Evolutionary conservation across 139 green algal species (phyloP).

Genomic region (Microglena sp.): DNA sequence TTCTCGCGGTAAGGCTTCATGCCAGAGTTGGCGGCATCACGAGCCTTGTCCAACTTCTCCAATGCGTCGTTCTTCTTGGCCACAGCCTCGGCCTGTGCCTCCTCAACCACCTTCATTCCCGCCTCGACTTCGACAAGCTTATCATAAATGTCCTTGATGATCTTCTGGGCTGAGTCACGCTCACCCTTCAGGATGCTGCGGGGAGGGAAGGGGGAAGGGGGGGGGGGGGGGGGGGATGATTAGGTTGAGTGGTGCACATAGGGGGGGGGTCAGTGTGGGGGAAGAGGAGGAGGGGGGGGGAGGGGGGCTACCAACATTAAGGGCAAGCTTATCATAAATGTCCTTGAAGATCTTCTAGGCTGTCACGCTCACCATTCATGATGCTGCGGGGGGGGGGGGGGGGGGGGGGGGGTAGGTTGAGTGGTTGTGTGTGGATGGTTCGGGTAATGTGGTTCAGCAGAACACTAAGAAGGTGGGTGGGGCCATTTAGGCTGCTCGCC

Average conservation of each 20-base stretch:
- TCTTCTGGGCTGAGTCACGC: constrained; percentile 30
- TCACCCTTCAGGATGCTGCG: constrained; percentile 36
- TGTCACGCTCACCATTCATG: constrained; percentile 38
- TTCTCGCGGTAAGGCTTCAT: constrained; percentile 43
- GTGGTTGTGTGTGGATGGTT: too few relatives aligned
- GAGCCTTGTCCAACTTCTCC: constrained; percentile 14
- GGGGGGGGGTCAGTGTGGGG: too few relatives aligned
- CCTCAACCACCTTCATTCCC: constrained; percentile 34
- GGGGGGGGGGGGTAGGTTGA: too few relatives aligned
- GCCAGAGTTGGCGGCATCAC: constrained; percentile 19
- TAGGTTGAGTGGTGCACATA: too few relatives aligned
- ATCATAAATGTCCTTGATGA: constrained; percentile 29
- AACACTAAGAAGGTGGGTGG: too few relatives aligned
- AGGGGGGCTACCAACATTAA: too few relatives aligned
- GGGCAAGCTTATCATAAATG: constrained; percentile 11
- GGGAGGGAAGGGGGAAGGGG: too few relatives aligned
- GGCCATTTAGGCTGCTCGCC: too few relatives aligned
- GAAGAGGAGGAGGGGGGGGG: too few relatives aligned
- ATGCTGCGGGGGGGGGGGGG: too few relatives aligned
- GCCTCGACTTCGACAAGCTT: constrained; percentile 18
- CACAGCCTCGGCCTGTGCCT: constrained; percentile 24
- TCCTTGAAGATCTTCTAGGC: constrained; percentile 35
- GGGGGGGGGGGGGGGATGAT: too few relatives aligned
- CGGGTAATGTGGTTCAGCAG: too few relatives aligned
- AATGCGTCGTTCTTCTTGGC: constrained; percentile 28